Base-by-base conservation (phyloP, 345 rosid genomes). In the Lepidium didymum region DNA sequence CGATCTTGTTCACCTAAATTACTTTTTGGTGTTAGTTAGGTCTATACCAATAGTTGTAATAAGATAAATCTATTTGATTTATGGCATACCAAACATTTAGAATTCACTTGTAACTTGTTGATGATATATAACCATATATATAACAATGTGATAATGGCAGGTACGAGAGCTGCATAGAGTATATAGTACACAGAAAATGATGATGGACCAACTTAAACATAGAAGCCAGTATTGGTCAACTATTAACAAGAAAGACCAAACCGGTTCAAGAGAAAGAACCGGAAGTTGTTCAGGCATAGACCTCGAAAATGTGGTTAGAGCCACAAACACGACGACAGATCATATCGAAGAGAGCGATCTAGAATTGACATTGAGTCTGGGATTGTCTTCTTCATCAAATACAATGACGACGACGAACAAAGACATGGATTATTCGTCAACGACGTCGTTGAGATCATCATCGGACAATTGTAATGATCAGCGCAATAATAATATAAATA, bases 91-190 rank as follows among this genome's bases (percentile, higher is more conserved):
- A 49, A 37, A 38, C 33, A 27, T 5, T 25, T 27, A 27, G 31
- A 47, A 13, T n/a, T n/a, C 16, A 18, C 13, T 10, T 62, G 37
- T 18, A 25, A 31, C 43, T 37, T 16, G 29, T 64, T 31, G 18
- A 50, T 21, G 29, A 38, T 27, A 4, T 27, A 27, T 56, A 18
- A 12, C 25, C 8, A 55, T 27, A 8, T 10, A 57, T 42, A 54
- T 64, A 57, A 55, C 53, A 47, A 50, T 13, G 49, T 46, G 44
- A 9, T 34, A 19, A 53, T 75, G 79, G 75, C 88, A 92, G 98
- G 95, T 92, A 18, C 60, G 79, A 53, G 98, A 92, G 78, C 89
- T 92, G 41, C 98, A 92, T 67, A 65, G 92, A 73, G 77, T 92
- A 31, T 86, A 89, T 67, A 77, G 75, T 67, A 84, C 83, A 46